These are phyloP conservation scores for Tetramitus jugosus DNA, from an alignment of 208 protist species.

Conservation along the genomic window DNA sequence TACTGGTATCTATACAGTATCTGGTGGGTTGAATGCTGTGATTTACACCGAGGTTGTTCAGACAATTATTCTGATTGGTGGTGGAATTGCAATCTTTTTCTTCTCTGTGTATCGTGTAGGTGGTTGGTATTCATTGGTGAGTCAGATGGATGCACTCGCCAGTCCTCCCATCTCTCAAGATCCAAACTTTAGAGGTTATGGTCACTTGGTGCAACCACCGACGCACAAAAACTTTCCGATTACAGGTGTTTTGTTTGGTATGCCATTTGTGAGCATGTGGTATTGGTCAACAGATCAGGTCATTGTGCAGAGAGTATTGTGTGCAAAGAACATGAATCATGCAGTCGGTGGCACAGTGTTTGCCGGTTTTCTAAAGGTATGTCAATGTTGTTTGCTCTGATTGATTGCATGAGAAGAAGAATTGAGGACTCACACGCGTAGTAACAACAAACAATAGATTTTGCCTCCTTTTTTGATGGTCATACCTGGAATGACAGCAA, in stretches of 20 bases:
- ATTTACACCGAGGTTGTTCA: constrained; percentile 44
- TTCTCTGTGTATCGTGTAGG: constrained; percentile 34
- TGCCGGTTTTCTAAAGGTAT: constrained; percentile 33
- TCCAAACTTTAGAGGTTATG: too few species aligned
- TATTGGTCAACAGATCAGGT: constrained; percentile 46
- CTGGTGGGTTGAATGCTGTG: constrained; percentile 35
- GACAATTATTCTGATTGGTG: constrained; percentile 36
- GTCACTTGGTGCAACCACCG: constrained; percentile 28
- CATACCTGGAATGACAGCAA: constrained; percentile 36
- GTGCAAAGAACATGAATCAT: constrained; percentile 27
- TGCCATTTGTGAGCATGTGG: constrained; percentile 31
- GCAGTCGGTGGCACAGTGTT: constrained; percentile 21
- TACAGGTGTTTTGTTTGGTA: constrained; percentile 31
- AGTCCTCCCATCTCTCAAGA: too few species aligned
- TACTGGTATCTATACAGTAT: constrained; percentile 28
- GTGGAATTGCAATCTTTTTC: constrained; percentile 23
- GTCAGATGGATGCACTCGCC: too few species aligned
- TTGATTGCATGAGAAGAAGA: too few species aligned
- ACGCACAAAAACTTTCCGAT: constrained; percentile 34
- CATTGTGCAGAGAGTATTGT: constrained; percentile 39
- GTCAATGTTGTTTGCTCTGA: too few species aligned
- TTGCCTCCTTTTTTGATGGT: constrained; percentile 38
- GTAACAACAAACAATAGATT: too few species aligned
- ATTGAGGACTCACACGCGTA: too few species aligned
- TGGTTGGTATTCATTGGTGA: too few species aligned